Conservation (phyloP, 1,284 basidiomycete species). For the Peniophora sp. region DNA sequence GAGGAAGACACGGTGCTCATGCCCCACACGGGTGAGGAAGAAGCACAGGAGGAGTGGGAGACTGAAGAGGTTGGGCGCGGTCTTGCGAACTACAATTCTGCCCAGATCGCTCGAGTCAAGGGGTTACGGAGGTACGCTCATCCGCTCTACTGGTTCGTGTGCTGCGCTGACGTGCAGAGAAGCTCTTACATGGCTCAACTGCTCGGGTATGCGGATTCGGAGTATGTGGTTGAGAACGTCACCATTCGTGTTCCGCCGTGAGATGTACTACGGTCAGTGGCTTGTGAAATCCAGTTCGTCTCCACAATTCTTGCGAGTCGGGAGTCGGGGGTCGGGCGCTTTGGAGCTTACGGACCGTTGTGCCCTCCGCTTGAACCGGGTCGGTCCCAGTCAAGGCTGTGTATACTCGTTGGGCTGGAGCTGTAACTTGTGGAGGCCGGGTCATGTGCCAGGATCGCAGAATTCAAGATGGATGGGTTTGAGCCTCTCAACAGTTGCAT, state of each 20-base stretch:
- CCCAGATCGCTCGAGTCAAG: conserved; percentile 84
- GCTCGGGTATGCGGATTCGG: conserved; percentile 90
- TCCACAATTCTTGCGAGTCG: too few species aligned
- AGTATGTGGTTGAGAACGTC: conserved; percentile 94
- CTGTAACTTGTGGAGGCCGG: too few species aligned
- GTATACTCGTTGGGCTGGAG: too few species aligned
- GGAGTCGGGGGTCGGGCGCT: too few species aligned
- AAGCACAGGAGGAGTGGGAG: conserved; percentile 52
- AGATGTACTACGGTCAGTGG: not conserved
- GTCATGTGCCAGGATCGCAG: too few species aligned
- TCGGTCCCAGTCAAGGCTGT: too few species aligned
- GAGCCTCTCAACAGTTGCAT: too few species aligned
- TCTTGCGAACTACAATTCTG: conserved; percentile 92
- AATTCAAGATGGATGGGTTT: too few species aligned
- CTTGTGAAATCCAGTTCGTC: too few species aligned
- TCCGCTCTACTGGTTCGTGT: conserved; percentile 6
- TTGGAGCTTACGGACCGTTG: too few species aligned
- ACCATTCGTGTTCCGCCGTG: conserved; percentile 50
- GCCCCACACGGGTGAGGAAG: conserved; percentile 13
- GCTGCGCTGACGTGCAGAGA: conserved; percentile 3
- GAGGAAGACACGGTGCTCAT: conserved; percentile 23
- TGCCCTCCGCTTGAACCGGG: too few species aligned
- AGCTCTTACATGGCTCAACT: conserved; percentile 79
- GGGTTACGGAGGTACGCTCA: conserved; percentile 77
- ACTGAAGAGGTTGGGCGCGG: conserved; percentile 90